A percentile compares a stretch with the other conserved stretches of the same genome.
These are phyloP conservation scores for Ganoderma sinense DNA, from an alignment of 1,284 basidiomycete species.

Conservation along the genomic window DNA sequence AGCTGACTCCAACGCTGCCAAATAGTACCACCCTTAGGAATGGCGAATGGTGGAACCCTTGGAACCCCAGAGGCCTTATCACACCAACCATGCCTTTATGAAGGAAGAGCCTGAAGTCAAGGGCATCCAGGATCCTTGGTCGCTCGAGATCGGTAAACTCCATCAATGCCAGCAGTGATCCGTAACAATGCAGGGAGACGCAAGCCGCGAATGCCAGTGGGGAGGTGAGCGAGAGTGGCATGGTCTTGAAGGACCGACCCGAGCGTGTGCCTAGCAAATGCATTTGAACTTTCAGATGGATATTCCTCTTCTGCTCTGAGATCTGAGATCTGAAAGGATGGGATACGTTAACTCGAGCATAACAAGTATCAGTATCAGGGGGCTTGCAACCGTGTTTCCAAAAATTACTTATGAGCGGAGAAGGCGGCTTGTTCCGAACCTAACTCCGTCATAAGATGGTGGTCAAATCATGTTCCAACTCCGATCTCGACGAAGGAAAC, in stretches of 20 bases:
- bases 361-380: neutral
- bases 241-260: neutral
- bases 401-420: too few species aligned
- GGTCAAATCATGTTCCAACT: too few species aligned
- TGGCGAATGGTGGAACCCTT: too few species aligned
- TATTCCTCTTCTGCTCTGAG: neutral
- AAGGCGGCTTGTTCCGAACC: too few species aligned
- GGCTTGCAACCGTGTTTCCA: neutral
- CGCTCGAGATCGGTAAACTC: neutral
- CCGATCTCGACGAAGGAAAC: too few species aligned
- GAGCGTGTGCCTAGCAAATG: neutral
- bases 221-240: neutral
- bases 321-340: neutral
- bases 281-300: neutral
- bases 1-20: too few species aligned
- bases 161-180: neutral
- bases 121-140: too few species aligned
- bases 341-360: neutral
- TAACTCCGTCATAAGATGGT: too few species aligned
- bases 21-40: too few species aligned
- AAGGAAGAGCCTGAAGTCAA: too few species aligned
- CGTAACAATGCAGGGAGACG: neutral
- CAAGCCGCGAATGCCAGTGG: neutral
- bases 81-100: too few species aligned
- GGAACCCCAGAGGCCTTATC: too few species aligned